phyloP scores from a whole-genome alignment of 208 protist genomes.

The Leishmania turanica region DNA sequence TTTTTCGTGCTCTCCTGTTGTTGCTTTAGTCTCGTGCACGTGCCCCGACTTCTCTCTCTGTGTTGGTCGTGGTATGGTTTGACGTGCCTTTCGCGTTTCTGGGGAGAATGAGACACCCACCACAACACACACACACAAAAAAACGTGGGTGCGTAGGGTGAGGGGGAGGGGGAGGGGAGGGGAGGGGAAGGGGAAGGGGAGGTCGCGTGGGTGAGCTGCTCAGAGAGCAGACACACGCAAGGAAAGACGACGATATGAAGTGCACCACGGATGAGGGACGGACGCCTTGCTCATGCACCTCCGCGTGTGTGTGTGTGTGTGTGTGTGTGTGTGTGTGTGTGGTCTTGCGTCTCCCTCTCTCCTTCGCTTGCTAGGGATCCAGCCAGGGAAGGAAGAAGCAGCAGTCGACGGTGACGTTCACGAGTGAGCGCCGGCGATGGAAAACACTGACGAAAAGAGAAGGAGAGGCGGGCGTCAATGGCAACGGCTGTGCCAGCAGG shows the following conservation, averaged over 20 bases:
- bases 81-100: not conserved
- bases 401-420: not conserved
- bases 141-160: not conserved
- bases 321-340: not conserved
- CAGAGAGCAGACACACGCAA: not conserved
- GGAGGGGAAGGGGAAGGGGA: not conserved
- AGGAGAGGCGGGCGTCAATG: not conserved
- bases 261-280: not conserved
- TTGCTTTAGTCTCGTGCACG: not conserved
- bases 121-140: too few species aligned
- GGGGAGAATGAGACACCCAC: not conserved
- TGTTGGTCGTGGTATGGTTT: not conserved
- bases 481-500: not conserved
- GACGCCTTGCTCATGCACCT: not conserved
- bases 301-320: not conserved
- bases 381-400: too few species aligned
- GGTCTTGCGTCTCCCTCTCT: not conserved
- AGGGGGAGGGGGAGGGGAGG: not conserved
- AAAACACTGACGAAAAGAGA: not conserved
- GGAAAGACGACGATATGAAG: not conserved
- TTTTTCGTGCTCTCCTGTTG: not conserved
- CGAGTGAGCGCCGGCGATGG: not conserved
- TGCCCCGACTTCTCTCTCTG: not conserved
- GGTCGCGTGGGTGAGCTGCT: not conserved
- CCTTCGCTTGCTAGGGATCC: not conserved